Evolutionary conservation across 441 rosid genomes (phyloP), one percentile per base, ranked within the genome.

Genomic region (Gossypium schwendimanii): DNA sequence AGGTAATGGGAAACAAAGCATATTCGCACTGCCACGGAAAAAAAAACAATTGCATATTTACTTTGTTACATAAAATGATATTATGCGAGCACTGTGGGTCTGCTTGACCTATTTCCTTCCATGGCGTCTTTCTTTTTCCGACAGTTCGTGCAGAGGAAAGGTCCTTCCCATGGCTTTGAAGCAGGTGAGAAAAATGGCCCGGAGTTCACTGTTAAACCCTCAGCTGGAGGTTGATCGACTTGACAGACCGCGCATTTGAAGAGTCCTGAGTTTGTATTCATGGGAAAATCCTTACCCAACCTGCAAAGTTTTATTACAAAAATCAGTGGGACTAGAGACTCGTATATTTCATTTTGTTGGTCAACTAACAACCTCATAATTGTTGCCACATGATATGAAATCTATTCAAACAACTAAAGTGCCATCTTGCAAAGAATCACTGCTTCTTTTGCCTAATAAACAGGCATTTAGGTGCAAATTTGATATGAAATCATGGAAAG

Each of bases 161-260:
- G 99, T 28, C 97, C 97, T 75, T 93, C 99, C 90, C 96, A 85
- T 72, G 94, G 90, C 79, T 87, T 86, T 41, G 99, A 87, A 63
- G 91, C 79, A 15, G 91, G 80, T 21, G 94, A 81, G 85, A 89
- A 88, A 71, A 89, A 83, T 17, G 85, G 63, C 36, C 84, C 90
- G 0, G 90, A 84, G 75, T 85, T 86, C 63, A 77, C 84, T 21
- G 87, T 79, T 75, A 86, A 66, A 69, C 67, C 82, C 60, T 95
- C 97, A 24, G 67, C 74, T 0, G 87, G 90, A 63, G 91, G 81
- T 79, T 93, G 92, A 81, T 96, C 97, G 47, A 71, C 86, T 86
- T 96, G 99, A 83, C 98, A 96, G 65, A 96, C 92, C 11, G 99
- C 98, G 78, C 99, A 96, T 82, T 80, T 90, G 80, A 86, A 80